A percentile compares a stretch with the other conserved stretches of the same genome.
These are phyloP conservation scores for Capsicum rhomboideum DNA, from an alignment of 257 asterid genomes.

Conservation along the genomic window DNA sequence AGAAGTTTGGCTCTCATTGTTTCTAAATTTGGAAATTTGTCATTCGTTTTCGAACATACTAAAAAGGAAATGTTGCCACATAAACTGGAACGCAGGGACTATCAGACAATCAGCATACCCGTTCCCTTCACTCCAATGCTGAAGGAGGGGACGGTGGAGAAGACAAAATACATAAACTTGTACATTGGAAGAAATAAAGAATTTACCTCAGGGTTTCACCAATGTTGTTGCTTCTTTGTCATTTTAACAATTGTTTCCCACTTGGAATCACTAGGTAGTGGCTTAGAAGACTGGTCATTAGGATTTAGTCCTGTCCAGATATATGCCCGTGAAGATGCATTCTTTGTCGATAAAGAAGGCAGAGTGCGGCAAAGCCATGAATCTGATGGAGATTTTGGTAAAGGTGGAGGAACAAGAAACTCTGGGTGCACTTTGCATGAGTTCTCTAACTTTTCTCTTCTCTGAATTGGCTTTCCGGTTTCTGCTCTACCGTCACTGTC, in stretches of 20 bases:
- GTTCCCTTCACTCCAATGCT: neutral
- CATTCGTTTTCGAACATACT: neutral
- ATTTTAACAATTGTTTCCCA: constrained; percentile 64
- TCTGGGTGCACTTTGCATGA: constrained; percentile 11
- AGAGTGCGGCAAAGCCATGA: constrained; percentile 88
- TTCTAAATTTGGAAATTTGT: neutral
- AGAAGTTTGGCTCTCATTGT: neutral
- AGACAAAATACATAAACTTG: neutral
- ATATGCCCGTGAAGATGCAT: constrained; percentile 16
- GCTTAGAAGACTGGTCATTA: constrained; percentile 19
- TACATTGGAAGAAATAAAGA: neutral
- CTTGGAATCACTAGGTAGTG: constrained; percentile 30
- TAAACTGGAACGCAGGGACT: neutral
- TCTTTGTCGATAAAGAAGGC: constrained; percentile 49
- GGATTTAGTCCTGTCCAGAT: constrained; percentile 14
- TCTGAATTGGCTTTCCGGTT: constrained; percentile 8
- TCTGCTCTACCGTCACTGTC: constrained; percentile 6
- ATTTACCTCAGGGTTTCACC: constrained; percentile 35
- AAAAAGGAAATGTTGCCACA: neutral
- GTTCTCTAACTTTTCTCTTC: neutral
- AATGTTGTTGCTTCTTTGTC: constrained; percentile 36
- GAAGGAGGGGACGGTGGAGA: neutral
- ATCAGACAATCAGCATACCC: neutral
- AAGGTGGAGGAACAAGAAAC: constrained; percentile 59
- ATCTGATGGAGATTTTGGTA: constrained; percentile 75